A percentile compares a stretch with the other conserved stretches of the same genome.
Conservation (phyloP, 805 yeast genomes). For the Barnettozyma californica region DNA sequence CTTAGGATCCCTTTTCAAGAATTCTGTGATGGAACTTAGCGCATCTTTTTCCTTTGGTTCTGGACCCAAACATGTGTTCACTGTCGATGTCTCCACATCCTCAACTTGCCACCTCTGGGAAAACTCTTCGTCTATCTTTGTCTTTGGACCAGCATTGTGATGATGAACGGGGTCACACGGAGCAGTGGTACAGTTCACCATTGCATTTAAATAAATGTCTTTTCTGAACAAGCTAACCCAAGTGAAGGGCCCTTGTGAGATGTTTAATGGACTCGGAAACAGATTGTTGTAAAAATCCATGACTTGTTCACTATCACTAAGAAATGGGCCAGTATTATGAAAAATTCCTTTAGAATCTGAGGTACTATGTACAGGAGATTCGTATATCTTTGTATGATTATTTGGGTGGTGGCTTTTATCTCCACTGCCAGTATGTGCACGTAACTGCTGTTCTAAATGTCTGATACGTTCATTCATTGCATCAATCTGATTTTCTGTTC, state of each 20-base stretch:
- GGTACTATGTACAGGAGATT: not conserved
- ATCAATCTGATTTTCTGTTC: conserved; percentile 1
- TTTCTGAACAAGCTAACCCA: conserved; percentile 24
- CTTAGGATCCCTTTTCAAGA: conserved; percentile 13
- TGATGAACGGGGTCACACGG: not conserved
- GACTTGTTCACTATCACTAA: not conserved
- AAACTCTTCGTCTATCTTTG: conserved; percentile 3
- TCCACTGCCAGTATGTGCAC: not conserved
- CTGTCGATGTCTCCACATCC: not conserved
- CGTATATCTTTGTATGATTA: not conserved
- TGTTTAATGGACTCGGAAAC: conserved; percentile 8
- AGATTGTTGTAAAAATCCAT: conserved; percentile 13
- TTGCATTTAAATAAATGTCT: conserved; percentile 20
- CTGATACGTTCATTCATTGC: conserved; percentile 14
- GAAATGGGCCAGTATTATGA: not conserved
- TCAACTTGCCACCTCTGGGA: conserved; percentile 6
- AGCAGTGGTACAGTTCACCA: conserved; percentile 5
- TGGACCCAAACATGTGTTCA: not conserved
- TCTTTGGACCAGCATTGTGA: not conserved
- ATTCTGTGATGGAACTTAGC: conserved; percentile 1
- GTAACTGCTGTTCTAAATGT: conserved; percentile 12
- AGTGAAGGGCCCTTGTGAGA: conserved; percentile 19
- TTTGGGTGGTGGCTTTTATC: not conserved
- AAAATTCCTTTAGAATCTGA: not conserved
- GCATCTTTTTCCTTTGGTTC: not conserved